A percentile compares a stretch with the other conserved stretches of the same genome.
Evolutionary conservation across 345 rosid species (phyloP).

Genomic region (Eutrema yunnanense): DNA sequence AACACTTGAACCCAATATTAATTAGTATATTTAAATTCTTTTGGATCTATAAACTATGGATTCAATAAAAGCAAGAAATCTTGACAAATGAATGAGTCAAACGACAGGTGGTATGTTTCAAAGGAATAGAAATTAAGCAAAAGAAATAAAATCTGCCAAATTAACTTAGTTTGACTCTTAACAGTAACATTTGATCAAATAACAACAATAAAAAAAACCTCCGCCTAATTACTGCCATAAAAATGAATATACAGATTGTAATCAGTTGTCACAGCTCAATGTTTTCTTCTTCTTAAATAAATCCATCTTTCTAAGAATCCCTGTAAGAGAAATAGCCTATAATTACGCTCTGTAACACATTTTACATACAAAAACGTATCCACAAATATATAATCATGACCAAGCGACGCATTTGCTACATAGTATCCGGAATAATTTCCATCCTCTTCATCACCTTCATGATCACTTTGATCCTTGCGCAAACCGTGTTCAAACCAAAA

Average conservation of each 20-base stretch:
- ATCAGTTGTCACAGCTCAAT: background rate
- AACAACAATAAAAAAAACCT: background rate
- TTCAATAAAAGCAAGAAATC: background rate
- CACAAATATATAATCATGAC: background rate
- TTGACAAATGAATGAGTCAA: background rate
- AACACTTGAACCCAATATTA: background rate
- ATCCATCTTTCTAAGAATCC: background rate
- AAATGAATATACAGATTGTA: background rate
- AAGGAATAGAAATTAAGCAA: background rate
- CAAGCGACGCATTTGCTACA: conserved; percentile 14
- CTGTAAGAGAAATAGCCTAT: background rate
- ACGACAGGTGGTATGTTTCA: background rate
- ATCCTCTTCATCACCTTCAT: conserved; percentile 19
- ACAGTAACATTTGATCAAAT: background rate
- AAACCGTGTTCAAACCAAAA: conserved; percentile 51
- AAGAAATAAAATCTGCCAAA: background rate
- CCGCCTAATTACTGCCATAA: background rate
- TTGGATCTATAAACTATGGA: background rate
- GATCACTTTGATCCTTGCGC: conserved; percentile 27
- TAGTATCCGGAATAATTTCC: conserved; percentile 16
- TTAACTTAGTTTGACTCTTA: background rate
- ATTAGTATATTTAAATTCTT: background rate
- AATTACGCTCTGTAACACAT: background rate
- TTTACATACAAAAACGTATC: background rate
- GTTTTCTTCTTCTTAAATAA: background rate